Evolutionary conservation across 2,329 filamentous ascomycete genomes (phyloP).

Genomic region (Helminthosporium solani): DNA sequence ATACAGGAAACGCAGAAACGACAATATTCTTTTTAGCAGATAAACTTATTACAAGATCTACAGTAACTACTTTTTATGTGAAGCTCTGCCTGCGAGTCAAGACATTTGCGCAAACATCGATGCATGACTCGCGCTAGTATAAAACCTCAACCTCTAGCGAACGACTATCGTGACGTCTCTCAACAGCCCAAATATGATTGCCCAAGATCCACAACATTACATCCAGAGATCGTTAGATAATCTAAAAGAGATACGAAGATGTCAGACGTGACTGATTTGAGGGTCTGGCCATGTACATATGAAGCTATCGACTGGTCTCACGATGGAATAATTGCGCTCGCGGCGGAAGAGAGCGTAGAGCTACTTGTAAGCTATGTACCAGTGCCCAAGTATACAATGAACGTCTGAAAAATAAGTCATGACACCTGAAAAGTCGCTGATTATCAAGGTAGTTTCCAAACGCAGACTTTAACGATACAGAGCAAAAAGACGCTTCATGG

Average conservation of each 20-base stretch:
- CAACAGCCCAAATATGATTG: background rate
- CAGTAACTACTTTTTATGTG: no score
- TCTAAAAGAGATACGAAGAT: constrained; percentile 13
- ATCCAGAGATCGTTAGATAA: background rate
- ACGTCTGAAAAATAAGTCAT: background rate
- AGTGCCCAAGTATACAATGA: background rate
- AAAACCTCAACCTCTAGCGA: background rate
- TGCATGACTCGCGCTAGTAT: background rate
- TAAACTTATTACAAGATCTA: no score
- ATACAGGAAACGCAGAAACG: no score
- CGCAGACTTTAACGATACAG: constrained; percentile 27
- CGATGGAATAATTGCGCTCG: constrained; percentile 59
- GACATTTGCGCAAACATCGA: background rate
- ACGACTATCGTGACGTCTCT: background rate
- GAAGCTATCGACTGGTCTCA: constrained; percentile 60
- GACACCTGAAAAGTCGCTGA: background rate
- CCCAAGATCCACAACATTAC: background rate
- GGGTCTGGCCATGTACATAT: constrained; percentile 53
- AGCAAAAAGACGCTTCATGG: constrained; percentile 36
- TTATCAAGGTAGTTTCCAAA: constrained; percentile 33
- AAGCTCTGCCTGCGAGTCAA: background rate
- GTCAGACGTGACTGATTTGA: constrained; percentile 37
- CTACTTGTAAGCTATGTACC: constrained; percentile 46
- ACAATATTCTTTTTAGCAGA: no score
- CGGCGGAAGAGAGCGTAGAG: constrained; percentile 56